phyloP scores from a whole-genome alignment of 805 yeast species.

The Komagataella mondaviorum region DNA sequence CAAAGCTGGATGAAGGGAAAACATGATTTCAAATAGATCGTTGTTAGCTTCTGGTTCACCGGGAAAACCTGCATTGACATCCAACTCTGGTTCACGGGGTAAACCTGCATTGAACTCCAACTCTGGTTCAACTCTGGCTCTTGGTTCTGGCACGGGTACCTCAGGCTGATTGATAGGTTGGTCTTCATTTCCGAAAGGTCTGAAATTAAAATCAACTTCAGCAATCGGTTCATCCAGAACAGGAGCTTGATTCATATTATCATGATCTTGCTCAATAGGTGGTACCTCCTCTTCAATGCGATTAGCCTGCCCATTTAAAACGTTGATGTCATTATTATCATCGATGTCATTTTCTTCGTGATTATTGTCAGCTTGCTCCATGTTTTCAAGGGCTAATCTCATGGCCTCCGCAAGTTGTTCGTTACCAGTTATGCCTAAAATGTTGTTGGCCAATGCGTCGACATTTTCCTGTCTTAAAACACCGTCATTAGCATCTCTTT shows the following conservation, averaged over 20 bases:
- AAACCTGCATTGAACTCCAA: neutral
- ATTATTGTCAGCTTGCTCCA: conserved; percentile 4
- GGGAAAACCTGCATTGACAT: neutral
- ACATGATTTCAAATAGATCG: neutral
- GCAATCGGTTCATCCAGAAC: conserved; percentile 14
- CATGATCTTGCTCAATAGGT: neutral
- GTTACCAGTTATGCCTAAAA: neutral
- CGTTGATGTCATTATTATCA: neutral
- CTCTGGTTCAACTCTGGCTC: neutral
- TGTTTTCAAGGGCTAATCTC: neutral
- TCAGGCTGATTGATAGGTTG: neutral
- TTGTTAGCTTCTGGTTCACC: neutral
- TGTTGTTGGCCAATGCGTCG: neutral
- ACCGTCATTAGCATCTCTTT: neutral
- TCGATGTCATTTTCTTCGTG: conserved; percentile 13
- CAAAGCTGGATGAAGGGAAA: neutral
- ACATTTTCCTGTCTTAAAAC: neutral
- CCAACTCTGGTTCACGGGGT: neutral
- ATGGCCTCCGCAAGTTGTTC: neutral
- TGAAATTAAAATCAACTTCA: conserved; percentile 4
- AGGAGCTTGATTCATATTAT: neutral
- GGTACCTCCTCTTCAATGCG: neutral
- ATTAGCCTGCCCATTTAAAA: neutral
- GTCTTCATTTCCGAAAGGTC: neutral
- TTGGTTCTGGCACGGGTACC: neutral